These are phyloP conservation scores for Pyricularia pennisetigena DNA, from an alignment of 2,329 filamentous ascomycete genomes.

Conservation along the genomic window DNA sequence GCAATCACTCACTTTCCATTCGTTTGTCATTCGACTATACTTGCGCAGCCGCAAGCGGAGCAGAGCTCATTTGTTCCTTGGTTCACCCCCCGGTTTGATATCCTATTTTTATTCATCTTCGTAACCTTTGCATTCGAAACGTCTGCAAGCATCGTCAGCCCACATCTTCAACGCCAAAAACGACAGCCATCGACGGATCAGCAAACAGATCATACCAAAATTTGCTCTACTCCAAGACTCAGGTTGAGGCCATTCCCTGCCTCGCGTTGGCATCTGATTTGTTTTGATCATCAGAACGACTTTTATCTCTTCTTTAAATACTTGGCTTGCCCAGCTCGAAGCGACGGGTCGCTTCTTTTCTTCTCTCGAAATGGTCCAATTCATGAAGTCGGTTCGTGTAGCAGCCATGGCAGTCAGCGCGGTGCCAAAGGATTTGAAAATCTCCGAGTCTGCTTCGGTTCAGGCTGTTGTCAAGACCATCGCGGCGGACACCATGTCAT, in stretches of 20 bases:
- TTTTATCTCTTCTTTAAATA: not conserved
- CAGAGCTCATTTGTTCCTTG: not conserved
- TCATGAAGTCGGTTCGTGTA: slow-evolving; percentile 16
- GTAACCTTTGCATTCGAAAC: not conserved
- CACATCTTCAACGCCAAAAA: not conserved
- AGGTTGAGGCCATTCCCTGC: not conserved
- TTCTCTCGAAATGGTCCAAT: slow-evolving; percentile 10
- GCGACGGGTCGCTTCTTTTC: not conserved
- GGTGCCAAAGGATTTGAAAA: slow-evolving; percentile 23
- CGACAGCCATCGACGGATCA: not conserved
- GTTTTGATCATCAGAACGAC: not conserved
- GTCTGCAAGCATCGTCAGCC: not conserved
- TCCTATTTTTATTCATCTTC: not conserved
- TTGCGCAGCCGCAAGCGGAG: not conserved
- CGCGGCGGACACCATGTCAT: slow-evolving; percentile 51
- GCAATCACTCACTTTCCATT: not conserved
- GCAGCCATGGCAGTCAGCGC: slow-evolving; percentile 12
- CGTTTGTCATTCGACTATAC: not conserved
- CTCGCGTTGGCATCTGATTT: not conserved
- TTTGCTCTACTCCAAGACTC: not conserved
- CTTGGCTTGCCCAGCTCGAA: not conserved
- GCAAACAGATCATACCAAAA: not conserved
- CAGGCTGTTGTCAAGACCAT: slow-evolving; percentile 50
- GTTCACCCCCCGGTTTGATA: not conserved
- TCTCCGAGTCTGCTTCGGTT: slow-evolving; percentile 43